Evolutionary conservation across 148 eudicot genomes (phyloP), one percentile per base, ranked within the genome.

Genomic region (Pharnaceum exiguum): DNA sequence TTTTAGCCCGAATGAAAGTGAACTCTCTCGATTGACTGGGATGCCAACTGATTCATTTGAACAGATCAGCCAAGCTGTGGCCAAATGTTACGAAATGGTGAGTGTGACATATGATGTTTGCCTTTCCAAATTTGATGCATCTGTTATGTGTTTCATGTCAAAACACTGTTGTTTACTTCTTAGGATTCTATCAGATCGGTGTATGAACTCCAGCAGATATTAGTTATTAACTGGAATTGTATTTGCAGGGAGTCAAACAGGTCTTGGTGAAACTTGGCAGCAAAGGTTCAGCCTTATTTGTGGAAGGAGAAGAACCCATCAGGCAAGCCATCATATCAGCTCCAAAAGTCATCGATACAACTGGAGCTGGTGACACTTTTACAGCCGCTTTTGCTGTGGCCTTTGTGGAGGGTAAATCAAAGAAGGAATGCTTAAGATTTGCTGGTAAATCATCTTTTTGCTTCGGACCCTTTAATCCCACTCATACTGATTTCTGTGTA

Each of bases 311-410:
- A 73, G 84, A 81, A 72, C 81, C 94, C 6, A 63, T 85, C 26
- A 77, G 64, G 57, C 96, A 87, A 65, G 55, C 82, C 16, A 79
- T 91, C 46, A 78, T 87, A 62, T 68, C 70, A 7, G 97, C 94
- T 63, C 61, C 82, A 17, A 77, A 76, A 67, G 96, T 87, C 29
- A 39, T 90, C 5, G 95, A 90, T 55, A 87, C 97, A 52, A 90
- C 97, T 1, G 97, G 97, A 50, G 97, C 97, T 6, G 95, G 95
- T 22, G 95, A 91, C 60, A 87, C 97, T 39, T 91, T 84, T 51
- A 91, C 97, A 33, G 85, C 97, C 53, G 90, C 97, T 51, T 91
- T 82, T 77, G 96, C 90, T 45, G 96, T 91, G 39, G 96, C 96
- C 59, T 72, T 80, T 17, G 93, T 85, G 36, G 94, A 91, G 81